A percentile compares a stretch with the other conserved stretches of the same genome.
Conservation (phyloP, 768 basidiomycete species). For the Mycena maculata region DNA sequence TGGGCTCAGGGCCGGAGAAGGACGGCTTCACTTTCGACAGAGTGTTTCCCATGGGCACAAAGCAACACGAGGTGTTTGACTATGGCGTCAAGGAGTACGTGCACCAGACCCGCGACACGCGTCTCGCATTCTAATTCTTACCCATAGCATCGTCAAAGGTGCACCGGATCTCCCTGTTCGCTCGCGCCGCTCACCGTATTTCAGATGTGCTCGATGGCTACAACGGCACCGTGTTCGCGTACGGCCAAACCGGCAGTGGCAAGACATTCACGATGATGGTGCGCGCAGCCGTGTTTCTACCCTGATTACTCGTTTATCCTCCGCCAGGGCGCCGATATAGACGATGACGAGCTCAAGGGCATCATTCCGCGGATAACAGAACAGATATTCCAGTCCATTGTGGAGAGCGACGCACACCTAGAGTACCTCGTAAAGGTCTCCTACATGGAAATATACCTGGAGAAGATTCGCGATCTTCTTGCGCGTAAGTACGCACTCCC, state of each 20-base stretch:
- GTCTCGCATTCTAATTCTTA: slow-evolving; percentile 34
- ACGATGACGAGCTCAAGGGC: slow-evolving; percentile 91
- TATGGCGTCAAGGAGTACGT: slow-evolving; percentile 97
- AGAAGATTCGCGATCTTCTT: slow-evolving; percentile 93
- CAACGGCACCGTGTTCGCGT: slow-evolving; percentile 95
- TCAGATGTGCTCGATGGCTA: slow-evolving; percentile 98
- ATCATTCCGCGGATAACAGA: slow-evolving; percentile 98
- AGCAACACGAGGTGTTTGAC: slow-evolving; percentile 95
- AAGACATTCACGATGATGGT: slow-evolving; percentile 99
- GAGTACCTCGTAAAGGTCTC: slow-evolving; percentile 99
- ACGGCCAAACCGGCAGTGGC: slow-evolving; percentile 89
- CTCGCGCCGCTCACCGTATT: slow-evolving; percentile 18
- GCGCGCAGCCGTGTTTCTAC: slow-evolving; percentile 29
- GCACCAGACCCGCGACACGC: slow-evolving; percentile 16
- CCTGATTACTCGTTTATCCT: slow-evolving; percentile 28
- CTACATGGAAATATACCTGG: slow-evolving; percentile 99
- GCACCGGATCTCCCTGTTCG: slow-evolving; percentile 16
- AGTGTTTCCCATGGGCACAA: slow-evolving; percentile 92
- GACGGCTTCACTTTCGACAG: slow-evolving; percentile 98
- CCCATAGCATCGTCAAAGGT: slow-evolving; percentile 89
- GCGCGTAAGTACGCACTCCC: slow-evolving; percentile 78
- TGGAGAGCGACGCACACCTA: slow-evolving; percentile 92
- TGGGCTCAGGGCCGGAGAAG: slow-evolving; percentile 88
- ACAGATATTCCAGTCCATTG: slow-evolving; percentile 98
- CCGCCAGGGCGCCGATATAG: slow-evolving; percentile 93